phyloP scores from a whole-genome alignment of 2,329 filamentous ascomycete species.

The Trichophyton benhamiae region DNA sequence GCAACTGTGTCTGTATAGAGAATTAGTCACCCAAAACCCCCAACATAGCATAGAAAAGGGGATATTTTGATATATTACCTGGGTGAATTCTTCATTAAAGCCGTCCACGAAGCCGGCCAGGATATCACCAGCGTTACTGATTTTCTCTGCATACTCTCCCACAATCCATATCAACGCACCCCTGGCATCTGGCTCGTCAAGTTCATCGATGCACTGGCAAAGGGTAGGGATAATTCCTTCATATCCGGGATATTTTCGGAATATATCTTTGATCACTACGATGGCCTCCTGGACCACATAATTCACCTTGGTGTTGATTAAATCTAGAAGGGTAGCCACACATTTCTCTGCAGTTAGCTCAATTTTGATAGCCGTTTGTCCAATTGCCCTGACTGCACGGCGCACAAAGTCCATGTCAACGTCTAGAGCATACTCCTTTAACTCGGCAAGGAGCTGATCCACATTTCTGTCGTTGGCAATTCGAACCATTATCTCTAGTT shows the following conservation, averaged over 20 bases:
- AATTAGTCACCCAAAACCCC: not conserved
- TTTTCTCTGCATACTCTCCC: slow-evolving; percentile 97
- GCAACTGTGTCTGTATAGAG: slow-evolving; percentile 66
- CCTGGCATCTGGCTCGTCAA: slow-evolving; percentile 86
- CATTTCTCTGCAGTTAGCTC: slow-evolving; percentile 90
- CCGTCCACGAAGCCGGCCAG: slow-evolving; percentile 80
- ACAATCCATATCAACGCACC: slow-evolving; percentile 97
- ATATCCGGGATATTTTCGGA: slow-evolving; percentile 93
- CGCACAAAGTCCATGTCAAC: slow-evolving; percentile 99
- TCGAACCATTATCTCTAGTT: slow-evolving; percentile 97
- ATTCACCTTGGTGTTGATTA: slow-evolving; percentile 96
- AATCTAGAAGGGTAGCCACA: slow-evolving; percentile 80
- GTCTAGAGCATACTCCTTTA: slow-evolving; percentile 96
- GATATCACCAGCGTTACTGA: slow-evolving; percentile 95
- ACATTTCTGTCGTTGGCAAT: slow-evolving; percentile 97
- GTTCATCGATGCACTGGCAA: slow-evolving; percentile 90
- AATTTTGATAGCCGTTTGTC: slow-evolving; percentile 97
- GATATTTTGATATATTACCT: slow-evolving; percentile 38
- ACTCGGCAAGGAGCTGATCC: slow-evolving; percentile 81
- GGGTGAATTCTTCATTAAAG: slow-evolving; percentile 93
- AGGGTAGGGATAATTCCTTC: slow-evolving; percentile 95
- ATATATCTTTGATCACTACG: slow-evolving; percentile 98
- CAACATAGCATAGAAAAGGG: not conserved
- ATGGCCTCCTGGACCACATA: slow-evolving; percentile 98
- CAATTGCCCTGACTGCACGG: slow-evolving; percentile 87